A percentile compares a stretch with the other conserved stretches of the same genome.
Evolutionary conservation across 169 alveolate species (phyloP).

Genomic region (Babesia sp.): DNA sequence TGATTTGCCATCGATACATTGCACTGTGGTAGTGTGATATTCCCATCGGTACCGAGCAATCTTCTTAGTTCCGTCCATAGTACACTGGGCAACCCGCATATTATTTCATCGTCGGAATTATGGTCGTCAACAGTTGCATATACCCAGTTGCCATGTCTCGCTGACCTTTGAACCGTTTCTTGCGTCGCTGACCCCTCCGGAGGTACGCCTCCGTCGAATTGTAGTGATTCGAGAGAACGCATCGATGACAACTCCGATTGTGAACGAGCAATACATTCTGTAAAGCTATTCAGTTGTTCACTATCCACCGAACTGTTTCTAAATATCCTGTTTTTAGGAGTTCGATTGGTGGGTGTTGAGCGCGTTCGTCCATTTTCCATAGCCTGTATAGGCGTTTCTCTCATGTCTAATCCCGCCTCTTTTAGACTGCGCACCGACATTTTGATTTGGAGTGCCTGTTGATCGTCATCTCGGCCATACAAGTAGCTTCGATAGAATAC

Average conservation of each 20-base stretch:
- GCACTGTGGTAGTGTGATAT: constrained; percentile 1
- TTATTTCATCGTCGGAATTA: not conserved
- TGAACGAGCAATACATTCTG: not conserved
- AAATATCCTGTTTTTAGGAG: not conserved
- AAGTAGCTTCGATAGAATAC: constrained; percentile 63
- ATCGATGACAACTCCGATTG: not conserved
- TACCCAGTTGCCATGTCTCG: constrained; percentile 6
- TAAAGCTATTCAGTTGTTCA: not conserved
- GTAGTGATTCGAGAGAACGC: constrained; percentile 4
- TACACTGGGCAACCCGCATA: constrained; percentile 8
- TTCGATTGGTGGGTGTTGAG: not conserved
- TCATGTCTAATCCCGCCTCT: constrained; percentile 32
- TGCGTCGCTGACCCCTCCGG: not conserved
- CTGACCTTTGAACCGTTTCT: not conserved
- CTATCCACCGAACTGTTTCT: not conserved
- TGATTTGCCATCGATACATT: constrained; percentile 20
- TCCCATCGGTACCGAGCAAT: constrained; percentile 5
- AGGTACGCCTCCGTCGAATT: constrained; percentile 36
- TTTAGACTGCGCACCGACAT: constrained; percentile 36
- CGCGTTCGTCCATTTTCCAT: not conserved
- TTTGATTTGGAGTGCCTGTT: constrained; percentile 13
- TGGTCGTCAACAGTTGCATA: constrained; percentile 13
- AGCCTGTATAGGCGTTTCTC: constrained; percentile 14
- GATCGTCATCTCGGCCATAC: constrained; percentile 43
- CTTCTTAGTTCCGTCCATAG: constrained; percentile 23